Percentiles rank a stretch among this genome's conserved stretches.
These are phyloP conservation scores for Colletotrichum horii DNA, from an alignment of 2,329 filamentous ascomycete species.

Conservation along the genomic window DNA sequence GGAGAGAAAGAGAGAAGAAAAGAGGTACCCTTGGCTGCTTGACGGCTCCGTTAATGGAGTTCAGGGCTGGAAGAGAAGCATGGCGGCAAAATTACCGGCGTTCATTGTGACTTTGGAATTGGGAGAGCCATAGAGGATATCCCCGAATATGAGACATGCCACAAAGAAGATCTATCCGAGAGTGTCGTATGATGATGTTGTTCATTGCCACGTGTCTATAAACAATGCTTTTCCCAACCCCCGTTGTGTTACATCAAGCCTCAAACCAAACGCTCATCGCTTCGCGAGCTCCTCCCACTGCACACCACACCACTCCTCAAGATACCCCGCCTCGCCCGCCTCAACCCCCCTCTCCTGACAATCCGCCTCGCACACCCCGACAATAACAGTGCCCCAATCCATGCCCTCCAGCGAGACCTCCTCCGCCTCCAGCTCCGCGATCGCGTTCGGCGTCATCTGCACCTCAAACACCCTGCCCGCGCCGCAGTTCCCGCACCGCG, in stretches of 20 bases:
- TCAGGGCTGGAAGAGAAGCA: constrained; percentile 20
- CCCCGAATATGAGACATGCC: constrained; percentile 24
- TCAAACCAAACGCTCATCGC: constrained; percentile 28
- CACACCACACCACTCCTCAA: constrained; percentile 97
- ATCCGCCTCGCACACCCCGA: constrained; percentile 83
- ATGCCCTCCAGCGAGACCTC: constrained; percentile 80
- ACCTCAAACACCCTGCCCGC: constrained; percentile 83
- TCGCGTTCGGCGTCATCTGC: constrained; percentile 90
- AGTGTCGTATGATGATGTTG: constrained; percentile 4
- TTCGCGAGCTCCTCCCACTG: constrained; percentile 87
- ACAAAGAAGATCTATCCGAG: neutral
- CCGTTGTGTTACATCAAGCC: constrained; percentile 25
- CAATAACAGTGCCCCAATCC: constrained; percentile 96
- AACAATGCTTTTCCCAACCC: constrained; percentile 20
- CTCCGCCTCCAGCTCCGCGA: constrained; percentile 84
- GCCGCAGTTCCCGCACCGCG: constrained; percentile 79
- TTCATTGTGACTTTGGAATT: constrained; percentile 25
- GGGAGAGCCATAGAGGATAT: constrained; percentile 23
- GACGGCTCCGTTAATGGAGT: constrained; percentile 20
- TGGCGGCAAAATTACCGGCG: constrained; percentile 26
- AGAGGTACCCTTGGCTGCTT: constrained; percentile 5
- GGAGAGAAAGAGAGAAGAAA: neutral
- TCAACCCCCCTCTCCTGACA: constrained; percentile 67
- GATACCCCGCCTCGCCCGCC: constrained; percentile 73
- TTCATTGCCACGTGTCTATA: neutral